phyloP scores from a whole-genome alignment of 1,284 basidiomycete genomes.

The Melampsora abietis-canadensis region DNA sequence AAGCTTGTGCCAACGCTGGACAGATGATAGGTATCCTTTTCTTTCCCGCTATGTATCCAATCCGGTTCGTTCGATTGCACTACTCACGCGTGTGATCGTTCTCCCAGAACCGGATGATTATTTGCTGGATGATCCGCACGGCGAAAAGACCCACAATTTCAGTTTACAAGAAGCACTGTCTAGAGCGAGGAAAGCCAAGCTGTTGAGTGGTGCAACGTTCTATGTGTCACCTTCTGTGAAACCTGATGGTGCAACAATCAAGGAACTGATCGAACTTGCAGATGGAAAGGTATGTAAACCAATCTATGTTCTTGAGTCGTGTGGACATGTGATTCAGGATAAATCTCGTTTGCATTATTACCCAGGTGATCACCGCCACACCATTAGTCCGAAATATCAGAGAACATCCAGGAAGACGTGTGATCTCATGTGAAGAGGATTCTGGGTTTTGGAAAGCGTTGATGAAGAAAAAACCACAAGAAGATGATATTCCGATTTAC shows the following conservation, averaged over 20 bases:
- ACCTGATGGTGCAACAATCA: slow-evolving; percentile 11
- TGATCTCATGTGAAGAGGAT: not conserved
- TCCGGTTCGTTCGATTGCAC: not conserved
- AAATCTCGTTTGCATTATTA: not conserved
- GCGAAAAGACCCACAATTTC: slow-evolving; percentile 20
- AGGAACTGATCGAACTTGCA: slow-evolving; percentile 19
- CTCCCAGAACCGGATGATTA: slow-evolving; percentile 22
- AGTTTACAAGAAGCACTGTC: slow-evolving; percentile 11
- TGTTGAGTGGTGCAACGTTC: slow-evolving; percentile 7
- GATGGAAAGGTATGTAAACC: slow-evolving; percentile 20
- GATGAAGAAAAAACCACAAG: not conserved
- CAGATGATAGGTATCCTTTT: slow-evolving; percentile 9
- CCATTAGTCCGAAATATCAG: not conserved
- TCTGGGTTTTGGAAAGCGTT: not conserved
- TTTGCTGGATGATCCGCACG: slow-evolving; percentile 11
- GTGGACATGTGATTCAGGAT: not conserved
- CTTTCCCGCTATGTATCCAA: not conserved
- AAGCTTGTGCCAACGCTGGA: slow-evolving; percentile 10
- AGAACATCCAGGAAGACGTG: not conserved
- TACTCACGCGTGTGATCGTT: not conserved
- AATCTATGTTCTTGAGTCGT: not conserved
- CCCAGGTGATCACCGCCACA: not conserved
- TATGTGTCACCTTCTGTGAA: slow-evolving; percentile 16
- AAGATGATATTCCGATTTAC: slow-evolving; percentile 3
- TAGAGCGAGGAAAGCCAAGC: slow-evolving; percentile 2